These are phyloP conservation scores for Wallacemonas rigidus DNA, from an alignment of 208 protist genomes.

Conservation along the genomic window DNA sequence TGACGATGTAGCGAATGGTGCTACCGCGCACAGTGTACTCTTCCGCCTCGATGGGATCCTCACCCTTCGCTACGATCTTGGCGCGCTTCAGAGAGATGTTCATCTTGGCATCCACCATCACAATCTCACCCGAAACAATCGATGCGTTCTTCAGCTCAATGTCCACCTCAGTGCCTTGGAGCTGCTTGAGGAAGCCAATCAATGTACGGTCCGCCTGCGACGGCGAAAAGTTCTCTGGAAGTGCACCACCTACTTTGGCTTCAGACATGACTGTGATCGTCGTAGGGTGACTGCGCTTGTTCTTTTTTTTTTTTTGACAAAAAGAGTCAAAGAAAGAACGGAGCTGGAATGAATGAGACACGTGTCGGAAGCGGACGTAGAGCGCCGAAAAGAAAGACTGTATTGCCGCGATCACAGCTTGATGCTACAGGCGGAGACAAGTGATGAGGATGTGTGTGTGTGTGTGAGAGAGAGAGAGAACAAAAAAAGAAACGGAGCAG, in stretches of 20 bases:
- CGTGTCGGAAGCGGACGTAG: background rate
- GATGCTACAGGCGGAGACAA: background rate
- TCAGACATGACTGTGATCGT: background rate
- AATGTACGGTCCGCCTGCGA: slow-evolving; percentile 76
- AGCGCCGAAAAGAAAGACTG: slow-evolving; percentile 13
- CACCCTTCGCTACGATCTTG: slow-evolving; percentile 97
- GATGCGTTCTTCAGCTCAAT: slow-evolving; percentile 99
- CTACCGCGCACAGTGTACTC: slow-evolving; percentile 97
- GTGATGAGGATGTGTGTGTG: slow-evolving; percentile 10
- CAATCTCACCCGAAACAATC: slow-evolving; percentile 91
- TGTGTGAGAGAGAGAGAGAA: background rate
- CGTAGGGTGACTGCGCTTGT: no score
- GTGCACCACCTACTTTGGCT: background rate
- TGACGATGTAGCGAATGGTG: slow-evolving; percentile 97
- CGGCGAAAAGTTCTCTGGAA: slow-evolving; percentile 35
- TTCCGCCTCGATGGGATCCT: slow-evolving; percentile 95
- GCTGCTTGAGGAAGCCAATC: slow-evolving; percentile 97
- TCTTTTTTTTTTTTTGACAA: background rate
- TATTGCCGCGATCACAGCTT: background rate
- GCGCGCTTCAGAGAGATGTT: slow-evolving; percentile 98
- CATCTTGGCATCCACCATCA: slow-evolving; percentile 93
- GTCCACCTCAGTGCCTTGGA: slow-evolving; percentile 97
- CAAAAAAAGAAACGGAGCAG: background rate
- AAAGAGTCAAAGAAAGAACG: background rate
- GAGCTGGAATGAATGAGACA: no score